Evolutionary conservation across 306 rosid species (phyloP).

Genomic region (Bauhinia variegata): DNA sequence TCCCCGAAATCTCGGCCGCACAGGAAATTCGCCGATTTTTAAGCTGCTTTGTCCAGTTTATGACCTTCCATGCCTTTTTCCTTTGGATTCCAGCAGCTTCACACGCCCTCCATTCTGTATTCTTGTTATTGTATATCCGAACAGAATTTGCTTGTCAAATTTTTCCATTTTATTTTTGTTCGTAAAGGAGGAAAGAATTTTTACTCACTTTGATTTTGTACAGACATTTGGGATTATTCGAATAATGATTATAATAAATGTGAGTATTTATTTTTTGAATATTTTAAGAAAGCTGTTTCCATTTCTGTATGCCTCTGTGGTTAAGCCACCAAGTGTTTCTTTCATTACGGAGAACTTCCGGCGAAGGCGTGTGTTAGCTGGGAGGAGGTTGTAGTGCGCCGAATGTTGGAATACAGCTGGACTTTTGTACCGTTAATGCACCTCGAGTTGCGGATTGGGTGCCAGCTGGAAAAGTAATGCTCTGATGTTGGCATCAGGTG

Average conservation of each 20-base stretch:
- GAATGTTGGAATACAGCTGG: slow-evolving; percentile 63
- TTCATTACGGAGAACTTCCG: background rate
- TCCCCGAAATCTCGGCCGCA: slow-evolving; percentile 51
- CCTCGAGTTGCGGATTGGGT: slow-evolving; percentile 44
- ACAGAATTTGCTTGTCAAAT: background rate
- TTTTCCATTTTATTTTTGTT: background rate
- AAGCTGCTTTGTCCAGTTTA: slow-evolving; percentile 28
- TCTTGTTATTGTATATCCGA: slow-evolving; percentile 36
- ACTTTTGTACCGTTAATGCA: slow-evolving; percentile 55
- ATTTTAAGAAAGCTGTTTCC: background rate
- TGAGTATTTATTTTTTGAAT: background rate
- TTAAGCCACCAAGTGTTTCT: no score
- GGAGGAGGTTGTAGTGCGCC: slow-evolving; percentile 34
- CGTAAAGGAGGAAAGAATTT: background rate
- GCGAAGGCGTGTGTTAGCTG: slow-evolving; percentile 35
- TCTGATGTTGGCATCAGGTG: slow-evolving; percentile 26
- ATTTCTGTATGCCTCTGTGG: background rate
- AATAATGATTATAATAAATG: background rate
- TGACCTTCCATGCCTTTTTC: background rate
- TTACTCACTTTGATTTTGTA: background rate
- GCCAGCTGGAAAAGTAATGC: slow-evolving; percentile 55
- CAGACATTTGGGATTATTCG: slow-evolving; percentile 5
- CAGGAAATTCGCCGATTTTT: slow-evolving; percentile 84
- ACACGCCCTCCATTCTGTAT: slow-evolving; percentile 31
- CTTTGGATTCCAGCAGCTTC: background rate